Conservation (phyloP, 441 rosid genomes). For the Theobroma grandiflorum region DNA sequence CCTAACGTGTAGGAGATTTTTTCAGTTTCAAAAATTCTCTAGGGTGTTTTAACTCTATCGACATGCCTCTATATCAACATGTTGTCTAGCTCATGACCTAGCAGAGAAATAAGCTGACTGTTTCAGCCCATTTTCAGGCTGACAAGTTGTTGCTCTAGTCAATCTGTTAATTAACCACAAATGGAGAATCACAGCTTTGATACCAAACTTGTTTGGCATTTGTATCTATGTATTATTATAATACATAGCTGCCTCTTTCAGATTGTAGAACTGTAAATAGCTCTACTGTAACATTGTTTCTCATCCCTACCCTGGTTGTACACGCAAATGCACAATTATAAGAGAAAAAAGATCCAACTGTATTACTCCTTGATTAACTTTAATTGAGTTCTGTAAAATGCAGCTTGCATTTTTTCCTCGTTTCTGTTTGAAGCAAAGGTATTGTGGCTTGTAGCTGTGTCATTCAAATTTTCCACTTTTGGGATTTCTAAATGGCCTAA, state of each 20-base stretch:
- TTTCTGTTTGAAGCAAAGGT: background rate
- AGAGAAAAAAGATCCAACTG: background rate
- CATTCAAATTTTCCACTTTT: background rate
- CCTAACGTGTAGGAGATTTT: constrained; percentile 1
- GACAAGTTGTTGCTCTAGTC: background rate
- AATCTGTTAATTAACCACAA: background rate
- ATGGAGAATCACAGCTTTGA: constrained; percentile 9
- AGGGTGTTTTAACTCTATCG: background rate
- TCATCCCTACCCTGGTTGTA: too few relatives aligned
- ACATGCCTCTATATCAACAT: background rate
- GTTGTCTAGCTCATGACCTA: constrained; percentile 10
- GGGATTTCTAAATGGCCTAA: background rate
- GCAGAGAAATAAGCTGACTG: constrained; percentile 3
- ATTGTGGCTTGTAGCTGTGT: constrained; percentile 4
- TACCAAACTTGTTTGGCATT: too few relatives aligned
- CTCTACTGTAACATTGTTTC: too few relatives aligned
- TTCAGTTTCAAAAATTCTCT: background rate
- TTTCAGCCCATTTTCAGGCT: background rate
- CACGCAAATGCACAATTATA: background rate
- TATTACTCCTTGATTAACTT: background rate
- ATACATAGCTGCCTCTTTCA: too few relatives aligned
- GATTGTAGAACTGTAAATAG: too few relatives aligned
- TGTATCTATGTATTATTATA: too few relatives aligned
- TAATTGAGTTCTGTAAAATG: background rate
- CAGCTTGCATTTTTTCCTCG: background rate